Conservation (phyloP, 768 basidiomycete species). For the Xanthoconium stramineum region DNA sequence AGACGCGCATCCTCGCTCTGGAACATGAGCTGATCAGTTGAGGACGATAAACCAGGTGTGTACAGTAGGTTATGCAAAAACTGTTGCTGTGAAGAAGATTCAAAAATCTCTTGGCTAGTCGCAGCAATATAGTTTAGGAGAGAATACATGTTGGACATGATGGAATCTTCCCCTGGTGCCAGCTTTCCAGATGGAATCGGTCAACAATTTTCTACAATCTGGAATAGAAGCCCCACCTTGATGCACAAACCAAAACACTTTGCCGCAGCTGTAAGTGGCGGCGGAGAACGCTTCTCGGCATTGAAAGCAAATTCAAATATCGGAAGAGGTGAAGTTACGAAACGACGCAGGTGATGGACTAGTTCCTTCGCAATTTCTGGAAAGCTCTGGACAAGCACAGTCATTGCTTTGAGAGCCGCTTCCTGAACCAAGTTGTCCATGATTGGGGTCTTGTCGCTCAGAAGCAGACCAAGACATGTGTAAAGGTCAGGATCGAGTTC, state of each 20-base stretch:
- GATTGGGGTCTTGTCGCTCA: slow-evolving; percentile 79
- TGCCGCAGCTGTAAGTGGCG: slow-evolving; percentile 80
- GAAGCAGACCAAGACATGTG: slow-evolving; percentile 62
- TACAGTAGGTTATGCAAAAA: slow-evolving; percentile 41
- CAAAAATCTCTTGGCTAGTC: slow-evolving; percentile 72
- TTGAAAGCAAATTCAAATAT: slow-evolving; percentile 87
- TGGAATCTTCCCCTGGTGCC: slow-evolving; percentile 81
- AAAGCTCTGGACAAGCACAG: slow-evolving; percentile 84
- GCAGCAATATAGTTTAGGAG: slow-evolving; percentile 89
- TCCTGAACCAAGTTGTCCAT: slow-evolving; percentile 85
- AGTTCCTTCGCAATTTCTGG: slow-evolving; percentile 72
- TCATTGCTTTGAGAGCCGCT: slow-evolving; percentile 82
- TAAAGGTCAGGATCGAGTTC: slow-evolving; percentile 70
- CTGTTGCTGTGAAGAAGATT: slow-evolving; percentile 45
- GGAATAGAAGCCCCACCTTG: slow-evolving; percentile 43
- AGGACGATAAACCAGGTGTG: slow-evolving; percentile 25
- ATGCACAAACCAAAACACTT: slow-evolving; percentile 90
- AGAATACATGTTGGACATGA: slow-evolving; percentile 96
- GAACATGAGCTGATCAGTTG: slow-evolving; percentile 47
- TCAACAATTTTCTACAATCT: background rate
- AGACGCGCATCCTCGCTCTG: slow-evolving; percentile 63
- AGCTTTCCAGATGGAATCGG: slow-evolving; percentile 43
- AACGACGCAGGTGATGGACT: slow-evolving; percentile 77
- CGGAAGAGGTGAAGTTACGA: slow-evolving; percentile 82
- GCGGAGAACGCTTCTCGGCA: slow-evolving; percentile 67